Evolutionary conservation across 164 flowering plant species (phyloP), one percentile per base, ranked within the genome.

Genomic region (Piper longum): DNA sequence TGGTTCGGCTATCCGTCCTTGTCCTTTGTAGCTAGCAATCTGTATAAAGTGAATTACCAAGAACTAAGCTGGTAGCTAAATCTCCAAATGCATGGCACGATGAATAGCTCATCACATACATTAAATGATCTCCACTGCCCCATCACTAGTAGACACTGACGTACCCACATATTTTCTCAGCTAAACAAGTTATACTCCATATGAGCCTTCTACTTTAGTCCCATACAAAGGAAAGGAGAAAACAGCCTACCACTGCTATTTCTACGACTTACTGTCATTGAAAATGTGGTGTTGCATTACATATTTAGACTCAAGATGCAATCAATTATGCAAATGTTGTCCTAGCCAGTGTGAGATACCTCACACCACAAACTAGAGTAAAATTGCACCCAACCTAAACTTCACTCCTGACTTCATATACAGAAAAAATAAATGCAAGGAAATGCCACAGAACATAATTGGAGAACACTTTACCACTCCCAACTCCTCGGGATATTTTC

Each of bases 21-120:
- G 91, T 48, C 99, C 99, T 72, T 81, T 85, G 77, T 84, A 90
- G 74, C 96, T 85, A 45, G 91, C 79, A 75, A 84, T 75, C 99
- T 93, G 78, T 42, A 80, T 48, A 5, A 5, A 48, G 4, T 48
- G 52, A 48, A 48, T 9, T 14, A 48, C 55, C 41, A 71, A 69
- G 6, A 52, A 36, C 52, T 62, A 11, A 62, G 11, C n/a, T n/a
- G 44, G 13, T 19, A 44, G 54, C 48, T 62, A n/a, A 16, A 16
- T 16, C 57, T 55, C 57, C 57, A 26, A 26, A 26, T 26, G 36
- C 36, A 26, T 26, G 36, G 36, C 36, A 26, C 36, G 36, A 58
- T 14, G 39, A 19, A n/a, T 18, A 58, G 2, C n/a, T 57, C 59
- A 57, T 19, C 39, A 57, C 36, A 26, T 26, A 26, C 36, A 26